A percentile compares a stretch with the other conserved stretches of the same genome.
Evolutionary conservation across 306 rosid species (phyloP).

Genomic region (Biancaea sappan): DNA sequence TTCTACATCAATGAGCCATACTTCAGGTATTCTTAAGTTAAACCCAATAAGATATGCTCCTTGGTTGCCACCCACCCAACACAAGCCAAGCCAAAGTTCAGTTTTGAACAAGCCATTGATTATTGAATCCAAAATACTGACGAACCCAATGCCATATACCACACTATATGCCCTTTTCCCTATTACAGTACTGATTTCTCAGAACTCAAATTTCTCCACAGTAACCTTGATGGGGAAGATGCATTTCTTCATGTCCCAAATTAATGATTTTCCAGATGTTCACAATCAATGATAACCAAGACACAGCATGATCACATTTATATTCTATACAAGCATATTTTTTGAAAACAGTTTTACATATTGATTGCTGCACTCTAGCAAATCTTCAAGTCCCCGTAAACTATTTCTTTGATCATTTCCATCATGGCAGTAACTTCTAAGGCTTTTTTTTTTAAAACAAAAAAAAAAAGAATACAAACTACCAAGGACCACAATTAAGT

Average conservation of each 20-base stretch:
- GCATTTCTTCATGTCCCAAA: neutral
- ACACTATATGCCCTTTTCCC: neutral
- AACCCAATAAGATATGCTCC: constrained; percentile 5
- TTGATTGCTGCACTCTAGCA: neutral
- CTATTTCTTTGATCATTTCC: neutral
- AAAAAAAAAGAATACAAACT: neutral
- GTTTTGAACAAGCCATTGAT: neutral
- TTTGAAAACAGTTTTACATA: neutral
- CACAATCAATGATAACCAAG: neutral
- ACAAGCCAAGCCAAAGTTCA: constrained; percentile 19
- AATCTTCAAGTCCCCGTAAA: constrained; percentile 1
- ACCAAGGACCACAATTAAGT: neutral
- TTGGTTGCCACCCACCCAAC: constrained; percentile 5
- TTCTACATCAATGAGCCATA: no score
- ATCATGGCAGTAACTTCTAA: neutral
- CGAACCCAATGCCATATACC: neutral
- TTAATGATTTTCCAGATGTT: neutral
- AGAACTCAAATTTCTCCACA: neutral
- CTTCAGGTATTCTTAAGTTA: constrained; percentile 3
- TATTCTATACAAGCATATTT: neutral
- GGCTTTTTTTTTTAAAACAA: neutral
- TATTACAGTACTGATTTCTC: neutral
- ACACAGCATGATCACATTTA: neutral
- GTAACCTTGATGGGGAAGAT: neutral
- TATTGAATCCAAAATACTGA: neutral